A percentile compares a stretch with the other conserved stretches of the same genome.
Evolutionary conservation across 148 eudicot species (phyloP).

Genomic region (Diospyros kaki): DNA sequence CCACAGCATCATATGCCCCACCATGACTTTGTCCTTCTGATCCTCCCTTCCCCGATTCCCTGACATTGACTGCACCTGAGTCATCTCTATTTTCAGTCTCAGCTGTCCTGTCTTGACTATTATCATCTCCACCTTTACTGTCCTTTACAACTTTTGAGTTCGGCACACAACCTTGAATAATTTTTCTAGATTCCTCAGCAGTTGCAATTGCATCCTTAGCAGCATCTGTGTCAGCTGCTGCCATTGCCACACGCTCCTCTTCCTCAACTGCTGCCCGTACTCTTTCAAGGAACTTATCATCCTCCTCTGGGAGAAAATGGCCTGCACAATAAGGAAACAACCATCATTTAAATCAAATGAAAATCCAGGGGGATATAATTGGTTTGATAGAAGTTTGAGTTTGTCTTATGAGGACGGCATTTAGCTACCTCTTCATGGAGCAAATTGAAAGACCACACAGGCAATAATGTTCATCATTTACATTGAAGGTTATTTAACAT

Average conservation of each 20-base stretch:
- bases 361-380: neutral
- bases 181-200: constrained; percentile 72
- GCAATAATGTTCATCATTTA: neutral
- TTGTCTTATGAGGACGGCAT: neutral
- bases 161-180: constrained; percentile 24
- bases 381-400: neutral
- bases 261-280: constrained; percentile 92
- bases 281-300: constrained; percentile 84
- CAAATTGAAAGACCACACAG: constrained; percentile 6
- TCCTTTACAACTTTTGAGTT: constrained; percentile 27
- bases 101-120: constrained; percentile 26
- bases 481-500: neutral
- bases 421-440: neutral
- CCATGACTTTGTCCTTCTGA: constrained; percentile 34
- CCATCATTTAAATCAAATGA: neutral
- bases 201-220: constrained; percentile 82
- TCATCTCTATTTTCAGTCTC: constrained; percentile 20
- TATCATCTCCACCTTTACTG: constrained; percentile 23
- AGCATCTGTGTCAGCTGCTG: constrained; percentile 74
- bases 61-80: constrained; percentile 19
- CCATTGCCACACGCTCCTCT: constrained; percentile 82
- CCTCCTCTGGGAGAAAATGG: constrained; percentile 91
- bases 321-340: constrained; percentile 42
- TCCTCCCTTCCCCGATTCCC: constrained; percentile 33
- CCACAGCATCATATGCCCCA: constrained; percentile 55